Evolutionary conservation across 164 flowering plant species (phyloP).

Genomic region (Vitis cinerea): DNA sequence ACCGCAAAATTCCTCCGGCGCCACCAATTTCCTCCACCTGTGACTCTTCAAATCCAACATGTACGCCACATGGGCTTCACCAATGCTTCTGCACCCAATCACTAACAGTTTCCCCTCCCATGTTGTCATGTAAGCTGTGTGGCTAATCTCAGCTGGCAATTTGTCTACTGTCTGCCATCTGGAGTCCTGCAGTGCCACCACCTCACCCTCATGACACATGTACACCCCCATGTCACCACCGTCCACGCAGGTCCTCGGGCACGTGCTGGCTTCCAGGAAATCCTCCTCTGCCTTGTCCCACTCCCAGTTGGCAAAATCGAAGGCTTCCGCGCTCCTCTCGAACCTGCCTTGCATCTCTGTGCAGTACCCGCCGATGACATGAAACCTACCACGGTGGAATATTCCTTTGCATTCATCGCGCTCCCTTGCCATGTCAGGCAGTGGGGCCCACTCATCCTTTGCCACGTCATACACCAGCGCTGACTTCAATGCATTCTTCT

Average conservation of each 20-base stretch:
- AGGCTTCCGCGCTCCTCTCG: constrained; percentile 41
- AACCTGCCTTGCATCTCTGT: constrained; percentile 66
- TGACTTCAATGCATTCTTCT: constrained; percentile 58
- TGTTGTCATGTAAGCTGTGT: constrained; percentile 16
- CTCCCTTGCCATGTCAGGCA: constrained; percentile 64
- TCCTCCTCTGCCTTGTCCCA: constrained; percentile 35
- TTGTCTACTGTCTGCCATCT: constrained; percentile 38
- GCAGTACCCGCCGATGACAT: constrained; percentile 65
- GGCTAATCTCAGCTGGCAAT: constrained; percentile 37
- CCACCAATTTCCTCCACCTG: constrained; percentile 43
- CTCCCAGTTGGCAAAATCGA: constrained; percentile 28
- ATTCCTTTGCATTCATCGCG: constrained; percentile 68
- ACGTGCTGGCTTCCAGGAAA: constrained; percentile 20
- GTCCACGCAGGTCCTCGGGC: constrained; percentile 37
- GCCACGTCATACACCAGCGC: constrained; percentile 60
- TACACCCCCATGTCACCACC: constrained; percentile 20
- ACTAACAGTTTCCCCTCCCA: constrained; percentile 43
- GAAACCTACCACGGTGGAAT: constrained; percentile 51
- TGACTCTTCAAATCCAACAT: constrained; percentile 30
- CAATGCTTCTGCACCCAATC: constrained; percentile 36
- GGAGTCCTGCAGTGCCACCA: constrained; percentile 20
- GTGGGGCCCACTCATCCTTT: constrained; percentile 43
- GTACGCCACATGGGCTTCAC: constrained; percentile 26
- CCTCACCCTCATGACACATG: constrained; percentile 23
- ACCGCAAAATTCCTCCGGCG: constrained; percentile 39